Base-by-base conservation (phyloP, 2,329 filamentous ascomycete species). In the Ambrosiella cleistominuta region DNA sequence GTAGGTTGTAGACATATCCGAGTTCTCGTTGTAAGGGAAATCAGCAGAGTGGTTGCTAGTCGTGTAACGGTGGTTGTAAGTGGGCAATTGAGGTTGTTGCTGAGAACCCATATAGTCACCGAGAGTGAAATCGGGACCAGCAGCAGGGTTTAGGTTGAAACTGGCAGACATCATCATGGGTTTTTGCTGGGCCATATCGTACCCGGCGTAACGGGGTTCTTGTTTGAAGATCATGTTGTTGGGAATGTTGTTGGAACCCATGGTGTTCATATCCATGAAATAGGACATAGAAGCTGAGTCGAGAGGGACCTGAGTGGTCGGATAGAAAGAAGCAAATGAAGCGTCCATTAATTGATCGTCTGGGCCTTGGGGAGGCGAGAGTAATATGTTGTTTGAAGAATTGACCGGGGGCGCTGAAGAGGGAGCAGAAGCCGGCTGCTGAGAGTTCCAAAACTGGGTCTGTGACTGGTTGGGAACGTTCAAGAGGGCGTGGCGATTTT, bases 1-100 rank as follows among this genome's bases (percentile, higher is more conserved):
- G 13, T 69, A 67, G 4, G 72, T 72, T 2, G 73, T 74, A 1
- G 72, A 74, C 49, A 69, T 68, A 54, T 74, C 70, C 2, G 71
- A 71, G 37, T 68, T 66, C 53, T 70, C 64, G 27, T 60, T 55
- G 47, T 62, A 64, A 11, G 17, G 47, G 47, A 35, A 27, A 40
- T 57, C 61, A 52, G 62, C 61, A 13, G 57, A 58, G 11, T 61
- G 59, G 40, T 60, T 62, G 8, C 60, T 61, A n/a, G 61, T 60
- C 15, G 56, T 61, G 27, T 62, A 51, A 2, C 47, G 15, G 40
- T 60, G 58, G 19, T 37, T 39, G 8, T 27, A 15, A 13, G 17
- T 44, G 11, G 44, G n/a, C 15, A 40, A n/a, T 49, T n/a, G 47
- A 35, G 17, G 13, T 15, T 15, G 13, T 49, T n/a, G 45, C 42